These are phyloP conservation scores for Trypanosoma avium DNA, from an alignment of 208 protist genomes.

Conservation along the genomic window DNA sequence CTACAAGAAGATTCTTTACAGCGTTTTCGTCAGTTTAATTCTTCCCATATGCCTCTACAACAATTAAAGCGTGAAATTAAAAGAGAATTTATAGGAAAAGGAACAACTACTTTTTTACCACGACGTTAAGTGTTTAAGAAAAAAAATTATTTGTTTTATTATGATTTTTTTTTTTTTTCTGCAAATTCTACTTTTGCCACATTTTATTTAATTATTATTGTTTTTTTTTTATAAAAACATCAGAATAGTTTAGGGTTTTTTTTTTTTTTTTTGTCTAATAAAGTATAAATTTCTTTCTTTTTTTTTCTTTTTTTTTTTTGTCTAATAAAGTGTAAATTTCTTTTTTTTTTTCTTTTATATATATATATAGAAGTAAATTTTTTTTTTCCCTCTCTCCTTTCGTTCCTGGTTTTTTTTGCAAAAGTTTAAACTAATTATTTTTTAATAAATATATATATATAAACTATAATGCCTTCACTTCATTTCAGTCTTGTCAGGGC, in stretches of 20 bases:
- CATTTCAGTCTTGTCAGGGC: slow-evolving; percentile 5
- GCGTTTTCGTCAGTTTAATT: slow-evolving; percentile 9
- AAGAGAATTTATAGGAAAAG: background rate
- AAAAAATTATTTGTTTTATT: background rate
- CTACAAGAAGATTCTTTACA: slow-evolving; percentile 17
- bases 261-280: slow-evolving; percentile 19
- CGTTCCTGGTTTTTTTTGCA: too few relatives aligned
- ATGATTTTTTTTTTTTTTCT: slow-evolving; percentile 13
- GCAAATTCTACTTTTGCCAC: background rate
- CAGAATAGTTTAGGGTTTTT: background rate
- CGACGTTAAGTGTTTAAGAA: background rate
- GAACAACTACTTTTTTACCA: slow-evolving; percentile 8
- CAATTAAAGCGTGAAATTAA: slow-evolving; percentile 33
- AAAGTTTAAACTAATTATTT: too few relatives aligned
- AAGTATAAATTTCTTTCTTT: slow-evolving; percentile 21
- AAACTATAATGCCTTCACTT: slow-evolving; percentile 1
- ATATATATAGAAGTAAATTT: background rate
- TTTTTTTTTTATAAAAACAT: too few relatives aligned
- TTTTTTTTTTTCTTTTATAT: slow-evolving; percentile 20
- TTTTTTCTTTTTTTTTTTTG: slow-evolving; percentile 23
- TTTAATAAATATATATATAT: too few relatives aligned
- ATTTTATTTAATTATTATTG: slow-evolving; percentile 7
- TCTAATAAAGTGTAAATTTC: background rate
- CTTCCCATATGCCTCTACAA: slow-evolving; percentile 28
- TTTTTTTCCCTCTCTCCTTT: too few relatives aligned